Base-by-base conservation (phyloP, 1,284 basidiomycete genomes). In the Sporisorium reilianum region DNA sequence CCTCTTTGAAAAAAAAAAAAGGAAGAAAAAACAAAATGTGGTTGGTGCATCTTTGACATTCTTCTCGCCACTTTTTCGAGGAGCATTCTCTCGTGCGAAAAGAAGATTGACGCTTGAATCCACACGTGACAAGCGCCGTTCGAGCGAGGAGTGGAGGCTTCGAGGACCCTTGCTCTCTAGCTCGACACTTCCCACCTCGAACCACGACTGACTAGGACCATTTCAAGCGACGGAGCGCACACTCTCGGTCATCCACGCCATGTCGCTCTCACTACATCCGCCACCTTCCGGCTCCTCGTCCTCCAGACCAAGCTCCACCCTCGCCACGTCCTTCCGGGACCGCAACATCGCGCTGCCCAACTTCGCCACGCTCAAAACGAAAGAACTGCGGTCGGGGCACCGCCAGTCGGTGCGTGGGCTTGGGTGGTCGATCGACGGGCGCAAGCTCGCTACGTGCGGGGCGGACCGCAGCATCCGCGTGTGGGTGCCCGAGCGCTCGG, bases 401-500 rank as follows among this genome's bases (percentile, higher is more conserved):
- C 59, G 71, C 3, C 51, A 58, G 11, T 69, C 70, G 5, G 70
- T 80, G 2, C 79, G 80, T 10, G 75, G 75, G 7, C 55, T 83
- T 3, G 76, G 69, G 0, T 83, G 81, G 81, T 77, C 65, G 10
- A 61, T 77, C 26, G 77, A 79, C 20, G 81, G 80, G 1, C 68
- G 79, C 28, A 73, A 61, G 32, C 75, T 83, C 2, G 77, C 80
- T 16, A 80, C 76, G 8, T 79, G 74, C 16, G 75, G 77, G 0
- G 60, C 64, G 1, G 79, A 80, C 38, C 58, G 75, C 2, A 36
- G 60, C 16, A 69, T 77, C 10, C 74, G 79, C 7, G 69, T 80
- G 20, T 83, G 81, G 81, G 68, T 77, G 0, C 80, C 80, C 20
- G 81, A 81, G 36, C 57, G 76, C 1, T 67, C 67, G 11, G 59